Evolutionary conservation across 352 stramenopile species (phyloP).

Genomic region (Phytophthora multivora): DNA sequence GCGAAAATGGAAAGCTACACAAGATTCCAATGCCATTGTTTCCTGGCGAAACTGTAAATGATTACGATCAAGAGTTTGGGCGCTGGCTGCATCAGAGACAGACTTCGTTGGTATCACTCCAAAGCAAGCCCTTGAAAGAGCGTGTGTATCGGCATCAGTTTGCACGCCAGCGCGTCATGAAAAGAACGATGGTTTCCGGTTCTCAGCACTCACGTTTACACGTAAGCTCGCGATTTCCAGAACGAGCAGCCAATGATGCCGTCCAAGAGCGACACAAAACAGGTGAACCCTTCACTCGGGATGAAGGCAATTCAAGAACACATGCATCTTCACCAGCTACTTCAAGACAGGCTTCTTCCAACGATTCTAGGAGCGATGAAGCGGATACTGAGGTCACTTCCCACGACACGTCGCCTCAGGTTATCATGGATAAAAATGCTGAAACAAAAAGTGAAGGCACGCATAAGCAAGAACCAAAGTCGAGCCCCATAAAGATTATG

Average conservation of each 20-base stretch:
- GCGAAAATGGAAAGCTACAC: constrained; percentile 5
- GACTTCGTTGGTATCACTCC: constrained; percentile 16
- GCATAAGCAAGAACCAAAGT: not conserved
- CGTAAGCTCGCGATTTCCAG: not conserved
- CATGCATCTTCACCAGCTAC: not conserved
- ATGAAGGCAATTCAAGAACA: not conserved
- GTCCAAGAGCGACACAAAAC: not conserved
- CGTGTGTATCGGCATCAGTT: constrained; percentile 28
- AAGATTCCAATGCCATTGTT: constrained; percentile 30
- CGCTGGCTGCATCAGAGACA: constrained; percentile 25
- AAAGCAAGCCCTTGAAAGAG: constrained; percentile 18
- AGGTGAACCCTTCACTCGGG: not conserved
- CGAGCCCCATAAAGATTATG: not conserved
- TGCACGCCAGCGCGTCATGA: constrained; percentile 12
- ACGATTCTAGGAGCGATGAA: not conserved
- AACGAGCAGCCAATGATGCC: not conserved
- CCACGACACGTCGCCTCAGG: not conserved
- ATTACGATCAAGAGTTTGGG: constrained; percentile 23
- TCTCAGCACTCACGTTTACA: not conserved
- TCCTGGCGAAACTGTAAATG: constrained; percentile 21
- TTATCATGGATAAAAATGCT: not conserved
- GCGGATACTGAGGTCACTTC: not conserved
- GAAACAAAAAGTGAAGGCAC: not conserved
- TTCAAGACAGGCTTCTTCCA: not conserved
- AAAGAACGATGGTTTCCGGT: not conserved